phyloP scores from a whole-genome alignment of 2,329 filamentous ascomycete species.

The Onygena corvina region DNA sequence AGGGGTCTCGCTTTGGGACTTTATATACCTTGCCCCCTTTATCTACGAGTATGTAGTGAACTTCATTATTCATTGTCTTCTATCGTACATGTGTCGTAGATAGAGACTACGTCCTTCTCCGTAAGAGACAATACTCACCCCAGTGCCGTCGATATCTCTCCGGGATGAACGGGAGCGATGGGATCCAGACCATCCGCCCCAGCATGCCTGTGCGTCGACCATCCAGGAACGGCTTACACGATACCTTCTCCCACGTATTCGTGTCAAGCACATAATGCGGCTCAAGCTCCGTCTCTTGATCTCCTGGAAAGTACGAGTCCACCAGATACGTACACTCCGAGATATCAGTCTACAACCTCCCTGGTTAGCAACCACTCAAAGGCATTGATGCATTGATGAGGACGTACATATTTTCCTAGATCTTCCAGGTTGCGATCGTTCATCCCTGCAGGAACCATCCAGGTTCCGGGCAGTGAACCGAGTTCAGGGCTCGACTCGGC shows the following conservation, averaged over 20 bases:
- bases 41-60: no score
- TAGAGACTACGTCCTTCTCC: no score
- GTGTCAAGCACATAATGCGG: conserved; percentile 66
- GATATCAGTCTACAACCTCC: conserved; percentile 48
- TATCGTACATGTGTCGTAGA: no score
- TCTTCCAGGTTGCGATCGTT: conserved; percentile 89
- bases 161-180: conserved; percentile 58
- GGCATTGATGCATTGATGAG: neutral
- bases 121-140: conserved; percentile 78
- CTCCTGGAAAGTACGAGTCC: conserved; percentile 65
- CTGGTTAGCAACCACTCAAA: conserved; percentile 15
- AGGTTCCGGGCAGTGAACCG: conserved; percentile 71
- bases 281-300: conserved; percentile 52
- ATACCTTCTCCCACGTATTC: conserved; percentile 63
- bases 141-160: conserved; percentile 60
- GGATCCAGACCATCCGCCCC: conserved; percentile 70
- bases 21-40: conserved; percentile 46
- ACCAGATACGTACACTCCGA: conserved; percentile 69
- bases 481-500: conserved; percentile 57
- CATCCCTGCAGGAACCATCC: conserved; percentile 69
- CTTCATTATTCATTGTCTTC: neutral
- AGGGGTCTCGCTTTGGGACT: neutral
- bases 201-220: conserved; percentile 59
- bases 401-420: conserved; percentile 60
- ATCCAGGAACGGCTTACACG: conserved; percentile 72